phyloP scores from a whole-genome alignment of 306 rosid genomes.

The Trifolium repens region DNA sequence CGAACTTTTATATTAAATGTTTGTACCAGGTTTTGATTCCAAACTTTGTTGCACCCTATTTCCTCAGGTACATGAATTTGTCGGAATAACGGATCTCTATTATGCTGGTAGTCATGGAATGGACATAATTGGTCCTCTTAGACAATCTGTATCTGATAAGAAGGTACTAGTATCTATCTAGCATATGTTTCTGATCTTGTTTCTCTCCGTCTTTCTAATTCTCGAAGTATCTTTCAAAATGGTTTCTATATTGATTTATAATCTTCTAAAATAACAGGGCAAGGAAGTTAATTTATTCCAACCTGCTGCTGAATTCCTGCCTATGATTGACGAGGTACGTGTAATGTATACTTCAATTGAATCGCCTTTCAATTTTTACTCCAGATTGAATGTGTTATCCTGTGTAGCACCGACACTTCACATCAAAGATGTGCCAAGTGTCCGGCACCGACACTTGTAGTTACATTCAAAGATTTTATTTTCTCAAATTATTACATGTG shows the following conservation, averaged over 20 bases:
- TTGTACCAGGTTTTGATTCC: slow-evolving; percentile 34
- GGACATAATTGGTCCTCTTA: slow-evolving; percentile 83
- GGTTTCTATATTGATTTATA: background rate
- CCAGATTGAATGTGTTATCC: background rate
- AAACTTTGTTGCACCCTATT: slow-evolving; percentile 23
- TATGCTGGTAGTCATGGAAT: slow-evolving; percentile 99
- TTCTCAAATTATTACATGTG: background rate
- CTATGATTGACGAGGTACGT: slow-evolving; percentile 71
- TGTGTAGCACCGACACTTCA: background rate
- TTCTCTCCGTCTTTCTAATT: slow-evolving; percentile 1
- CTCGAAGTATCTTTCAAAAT: background rate
- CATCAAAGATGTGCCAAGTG: background rate
- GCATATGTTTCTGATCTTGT: slow-evolving; percentile 4
- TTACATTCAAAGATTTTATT: background rate
- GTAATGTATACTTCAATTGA: slow-evolving; percentile 1
- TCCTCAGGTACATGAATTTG: slow-evolving; percentile 76
- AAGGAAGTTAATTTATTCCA: slow-evolving; percentile 85
- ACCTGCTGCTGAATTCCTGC: slow-evolving; percentile 84
- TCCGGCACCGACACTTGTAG: background rate
- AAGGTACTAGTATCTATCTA: slow-evolving; percentile 50
- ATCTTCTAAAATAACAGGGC: slow-evolving; percentile 52
- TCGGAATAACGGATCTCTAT: slow-evolving; percentile 76
- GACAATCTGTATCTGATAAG: slow-evolving; percentile 57
- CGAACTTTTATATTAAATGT: background rate
- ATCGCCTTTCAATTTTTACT: slow-evolving; percentile 10